Evolutionary conservation across 2,329 filamentous ascomycete genomes (phyloP).

Genomic region (Incumbomyces lentus): DNA sequence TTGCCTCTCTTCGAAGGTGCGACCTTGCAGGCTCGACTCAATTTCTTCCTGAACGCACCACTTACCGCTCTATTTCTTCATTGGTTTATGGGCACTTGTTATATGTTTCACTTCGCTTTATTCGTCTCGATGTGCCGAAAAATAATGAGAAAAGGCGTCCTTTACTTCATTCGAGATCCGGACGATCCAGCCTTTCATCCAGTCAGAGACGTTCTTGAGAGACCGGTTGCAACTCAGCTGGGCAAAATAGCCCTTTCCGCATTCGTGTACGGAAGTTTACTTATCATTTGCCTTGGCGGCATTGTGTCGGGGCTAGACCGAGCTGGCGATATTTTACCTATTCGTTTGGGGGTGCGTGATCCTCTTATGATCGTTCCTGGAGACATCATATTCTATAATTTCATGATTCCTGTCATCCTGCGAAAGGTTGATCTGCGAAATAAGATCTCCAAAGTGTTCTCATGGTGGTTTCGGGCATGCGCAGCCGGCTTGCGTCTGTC

Average conservation of each 20-base stretch:
- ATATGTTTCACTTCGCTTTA: slow-evolving; percentile 99
- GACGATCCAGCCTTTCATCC: slow-evolving; percentile 98
- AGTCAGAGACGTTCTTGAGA: slow-evolving; percentile 88
- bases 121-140: slow-evolving; percentile 99
- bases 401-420: slow-evolving; percentile 80
- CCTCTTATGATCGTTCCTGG: slow-evolving; percentile 90
- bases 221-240: slow-evolving; percentile 82
- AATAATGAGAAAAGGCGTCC: slow-evolving; percentile 86
- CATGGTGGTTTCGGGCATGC: slow-evolving; percentile 91
- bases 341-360: slow-evolving; percentile 87
- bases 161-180: slow-evolving; percentile 96
- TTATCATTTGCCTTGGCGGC: slow-evolving; percentile 85
- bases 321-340: slow-evolving; percentile 64
- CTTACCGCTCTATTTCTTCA: slow-evolving; percentile 91
- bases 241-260: slow-evolving; percentile 95
- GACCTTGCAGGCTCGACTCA: slow-evolving; percentile 63
- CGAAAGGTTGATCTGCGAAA: slow-evolving; percentile 77
- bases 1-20: slow-evolving; percentile 79
- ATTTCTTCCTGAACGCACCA: slow-evolving; percentile 69
- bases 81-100: slow-evolving; percentile 97
- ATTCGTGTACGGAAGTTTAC: slow-evolving; percentile 84
- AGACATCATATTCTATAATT: slow-evolving; percentile 93
- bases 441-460: slow-evolving; percentile 73
- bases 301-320: slow-evolving; percentile 61
- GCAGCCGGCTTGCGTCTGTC: slow-evolving; percentile 71